Percentiles rank a stretch among this genome's conserved stretches.
Evolutionary conservation across 768 basidiomycete species (phyloP).

Genomic region (Hygrophorus russula): DNA sequence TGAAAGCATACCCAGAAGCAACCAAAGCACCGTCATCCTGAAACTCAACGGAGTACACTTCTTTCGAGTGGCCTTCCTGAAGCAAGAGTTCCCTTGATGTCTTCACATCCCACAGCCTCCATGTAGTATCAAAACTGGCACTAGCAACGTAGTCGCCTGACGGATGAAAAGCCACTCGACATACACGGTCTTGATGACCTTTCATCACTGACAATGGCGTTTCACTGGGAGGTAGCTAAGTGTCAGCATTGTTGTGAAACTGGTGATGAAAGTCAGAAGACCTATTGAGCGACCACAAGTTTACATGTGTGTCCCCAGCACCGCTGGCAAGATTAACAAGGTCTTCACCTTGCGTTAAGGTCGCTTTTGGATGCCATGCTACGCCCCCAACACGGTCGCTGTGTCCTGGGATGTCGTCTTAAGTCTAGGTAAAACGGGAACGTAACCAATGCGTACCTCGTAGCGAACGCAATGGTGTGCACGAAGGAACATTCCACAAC

Average conservation of each 20-base stretch:
- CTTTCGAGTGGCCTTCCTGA: slow-evolving; percentile 96
- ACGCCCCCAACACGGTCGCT: slow-evolving; percentile 88
- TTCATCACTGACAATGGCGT: slow-evolving; percentile 74
- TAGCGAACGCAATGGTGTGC: slow-evolving; percentile 65
- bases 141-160: slow-evolving; percentile 90
- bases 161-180: slow-evolving; percentile 93
- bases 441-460: slow-evolving; percentile 37
- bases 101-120: slow-evolving; percentile 92
- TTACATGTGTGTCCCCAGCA: slow-evolving; percentile 76
- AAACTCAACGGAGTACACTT: slow-evolving; percentile 93
- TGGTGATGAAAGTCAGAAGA: slow-evolving; percentile 15
- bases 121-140: slow-evolving; percentile 94
- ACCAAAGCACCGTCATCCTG: slow-evolving; percentile 90
- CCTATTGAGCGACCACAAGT: slow-evolving; percentile 86
- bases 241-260: slow-evolving; percentile 1
- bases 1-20: slow-evolving; percentile 70
- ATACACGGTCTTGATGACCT: slow-evolving; percentile 86
- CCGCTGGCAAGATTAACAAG: slow-evolving; percentile 83
- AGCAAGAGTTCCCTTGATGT: slow-evolving; percentile 72
- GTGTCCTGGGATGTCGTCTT: slow-evolving; percentile 45
- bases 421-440: slow-evolving; percentile 7
- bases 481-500: slow-evolving; percentile 90
- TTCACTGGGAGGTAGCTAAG: slow-evolving; percentile 40
- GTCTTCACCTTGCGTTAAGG: slow-evolving; percentile 51
- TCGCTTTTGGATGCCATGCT: slow-evolving; percentile 96